These are phyloP conservation scores for Lecanosticta acicola DNA, from an alignment of 2,329 filamentous ascomycete genomes.

Conservation along the genomic window DNA sequence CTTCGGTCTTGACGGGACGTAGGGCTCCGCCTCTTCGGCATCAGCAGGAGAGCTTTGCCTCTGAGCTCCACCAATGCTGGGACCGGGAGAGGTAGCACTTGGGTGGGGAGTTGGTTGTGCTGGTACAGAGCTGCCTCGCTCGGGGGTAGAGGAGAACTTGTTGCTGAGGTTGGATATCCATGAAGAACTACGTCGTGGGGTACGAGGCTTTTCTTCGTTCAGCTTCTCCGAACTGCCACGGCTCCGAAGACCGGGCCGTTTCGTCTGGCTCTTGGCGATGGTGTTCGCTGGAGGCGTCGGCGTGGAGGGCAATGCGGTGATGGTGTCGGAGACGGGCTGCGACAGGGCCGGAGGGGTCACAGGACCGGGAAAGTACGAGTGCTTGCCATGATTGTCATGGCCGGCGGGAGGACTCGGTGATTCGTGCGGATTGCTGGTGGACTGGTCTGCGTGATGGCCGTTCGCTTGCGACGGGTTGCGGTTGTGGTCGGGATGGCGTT, in stretches of 20 bases:
- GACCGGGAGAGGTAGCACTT: slow-evolving; percentile 35
- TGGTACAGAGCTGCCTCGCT: slow-evolving; percentile 12
- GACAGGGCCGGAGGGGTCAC: slow-evolving; percentile 21
- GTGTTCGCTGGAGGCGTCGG: slow-evolving; percentile 15
- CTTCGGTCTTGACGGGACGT: slow-evolving; percentile 69
- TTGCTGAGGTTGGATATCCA: slow-evolving; percentile 94
- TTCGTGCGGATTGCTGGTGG: neutral
- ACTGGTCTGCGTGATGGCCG: too few relatives aligned
- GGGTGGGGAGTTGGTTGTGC: slow-evolving; percentile 5
- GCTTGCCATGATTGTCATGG: slow-evolving; percentile 7
- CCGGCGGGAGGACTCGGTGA: slow-evolving; percentile 5
- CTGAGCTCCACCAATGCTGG: slow-evolving; percentile 46
- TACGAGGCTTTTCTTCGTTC: slow-evolving; percentile 21
- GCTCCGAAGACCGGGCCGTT: slow-evolving; percentile 40
- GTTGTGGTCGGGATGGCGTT: too few relatives aligned
- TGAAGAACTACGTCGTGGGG: slow-evolving; percentile 57
- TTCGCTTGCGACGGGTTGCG: too few relatives aligned
- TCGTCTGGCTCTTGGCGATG: slow-evolving; percentile 12
- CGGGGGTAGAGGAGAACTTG: slow-evolving; percentile 62
- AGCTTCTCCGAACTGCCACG: slow-evolving; percentile 38
- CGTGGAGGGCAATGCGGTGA: slow-evolving; percentile 17
- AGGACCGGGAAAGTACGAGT: slow-evolving; percentile 17
- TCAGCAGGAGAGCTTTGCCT: slow-evolving; percentile 4
- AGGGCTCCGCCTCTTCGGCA: slow-evolving; percentile 48
- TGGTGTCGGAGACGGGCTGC: slow-evolving; percentile 20